A percentile compares a stretch with the other conserved stretches of the same genome.
phyloP scores from a whole-genome alignment of 2,329 filamentous ascomycete species.

The Cercospora sp. region DNA sequence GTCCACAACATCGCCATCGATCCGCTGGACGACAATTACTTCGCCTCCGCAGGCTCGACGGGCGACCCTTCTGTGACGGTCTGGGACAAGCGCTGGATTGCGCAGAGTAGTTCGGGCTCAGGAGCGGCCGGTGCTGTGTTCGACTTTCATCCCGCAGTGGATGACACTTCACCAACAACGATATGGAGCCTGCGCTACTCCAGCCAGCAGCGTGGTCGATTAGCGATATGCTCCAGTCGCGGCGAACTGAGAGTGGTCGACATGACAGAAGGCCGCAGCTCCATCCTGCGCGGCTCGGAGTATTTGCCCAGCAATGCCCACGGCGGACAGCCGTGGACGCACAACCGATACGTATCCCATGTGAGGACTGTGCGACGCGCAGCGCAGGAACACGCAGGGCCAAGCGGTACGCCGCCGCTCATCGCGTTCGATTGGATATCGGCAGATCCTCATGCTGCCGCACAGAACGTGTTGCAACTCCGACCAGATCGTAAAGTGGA shows the following conservation, averaged over 20 bases:
- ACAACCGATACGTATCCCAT: conserved; percentile 47
- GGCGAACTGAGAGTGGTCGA: conserved; percentile 56
- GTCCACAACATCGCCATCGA: conserved; percentile 73
- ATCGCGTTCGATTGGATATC: conserved; percentile 64
- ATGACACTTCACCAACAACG: conserved; percentile 49
- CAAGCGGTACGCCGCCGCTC: conserved; percentile 51
- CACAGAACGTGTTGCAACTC: conserved; percentile 55
- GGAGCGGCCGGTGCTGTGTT: conserved; percentile 58
- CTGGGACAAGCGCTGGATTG: conserved; percentile 68
- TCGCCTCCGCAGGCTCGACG: conserved; percentile 71
- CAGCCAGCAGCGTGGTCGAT: conserved; percentile 57
- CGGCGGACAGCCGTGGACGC: conserved; percentile 43
- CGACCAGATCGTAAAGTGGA: conserved; percentile 54
- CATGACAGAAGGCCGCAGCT: conserved; percentile 30
- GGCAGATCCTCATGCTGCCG: conserved; percentile 45
- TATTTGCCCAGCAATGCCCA: conserved; percentile 32
- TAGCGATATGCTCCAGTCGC: conserved; percentile 60
- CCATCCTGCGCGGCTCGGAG: conserved; percentile 22
- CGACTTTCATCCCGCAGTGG: conserved; percentile 58
- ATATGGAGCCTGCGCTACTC: conserved; percentile 66
- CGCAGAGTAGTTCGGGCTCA: conserved; percentile 47
- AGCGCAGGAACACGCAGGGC: conserved; percentile 47
- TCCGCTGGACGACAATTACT: conserved; percentile 78
- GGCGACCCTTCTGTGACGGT: conserved; percentile 73
- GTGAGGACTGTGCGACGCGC: conserved; percentile 47